Base-by-base conservation (phyloP, 441 rosid genomes). In the Brassica balearica region DNA sequence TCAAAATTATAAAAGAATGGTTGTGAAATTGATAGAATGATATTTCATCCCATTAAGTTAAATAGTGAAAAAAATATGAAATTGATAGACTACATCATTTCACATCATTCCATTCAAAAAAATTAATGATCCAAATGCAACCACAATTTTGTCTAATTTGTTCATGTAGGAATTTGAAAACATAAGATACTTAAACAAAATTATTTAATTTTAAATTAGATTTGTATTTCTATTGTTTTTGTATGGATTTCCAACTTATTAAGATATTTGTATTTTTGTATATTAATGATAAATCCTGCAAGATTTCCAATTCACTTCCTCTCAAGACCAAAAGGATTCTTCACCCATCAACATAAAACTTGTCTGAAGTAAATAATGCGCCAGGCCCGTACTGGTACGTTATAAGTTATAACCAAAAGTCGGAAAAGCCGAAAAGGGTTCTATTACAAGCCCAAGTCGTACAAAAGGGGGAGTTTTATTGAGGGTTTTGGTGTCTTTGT, bases 401-500 rank as follows among this genome's bases (percentile, higher is more conserved):
- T 23, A 23, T 23, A 23, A 3, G 27, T 8, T 6, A 53, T 53
- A 53, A 15, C 60, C 60, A 55, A 4, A 15, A 55, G 0, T 7
- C 8, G 60, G 60, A 55, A 55, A 48, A 46, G 36, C 19, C 19
- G 19, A 19, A 19, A 19, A 19, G 23, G 60, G 4, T 55, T 1
- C 7, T 55, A 55, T 55, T 15, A 55, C 60, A 55, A 55, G 60
- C 60, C 60, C 60, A 55, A 17, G 4, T 55, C 36, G 62, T 69
- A 55, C 1, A 5, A 8, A 68, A 20, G 20, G 6, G 1, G 12
- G 1, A 15, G n/a, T 71, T 22, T 74, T 81, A 92, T 87, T 94
- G 98, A 74, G 88, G 98, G 85, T 88, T 92, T 81, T 87, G 98
- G 78, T 89, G 98, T 74, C 97, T 88, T 85, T 94, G 98, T 70